Evolutionary conservation across 192 early-diverging fungal species (phyloP), one percentile per base, ranked within the genome.

Genomic region (Pilobolus umbonatus): DNA sequence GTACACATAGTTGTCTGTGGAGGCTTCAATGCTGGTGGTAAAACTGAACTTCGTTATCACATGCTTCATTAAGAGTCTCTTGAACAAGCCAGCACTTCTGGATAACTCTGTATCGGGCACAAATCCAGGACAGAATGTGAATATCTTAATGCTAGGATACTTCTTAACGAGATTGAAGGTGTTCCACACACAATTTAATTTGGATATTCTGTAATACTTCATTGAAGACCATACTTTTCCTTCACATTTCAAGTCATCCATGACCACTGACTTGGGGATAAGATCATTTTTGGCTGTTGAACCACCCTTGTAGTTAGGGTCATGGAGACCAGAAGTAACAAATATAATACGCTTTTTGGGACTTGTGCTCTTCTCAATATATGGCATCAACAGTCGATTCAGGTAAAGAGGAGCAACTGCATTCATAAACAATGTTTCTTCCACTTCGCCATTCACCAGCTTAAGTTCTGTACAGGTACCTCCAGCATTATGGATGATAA

Each of bases 71-170:
- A 50, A 2, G 26, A 65, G 24, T 32, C 36, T 46, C 19, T 42
- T 12, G 11, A 40, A 2, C 15, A 57, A 43, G 10, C 32, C 5
- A 25, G 54, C 50, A 29, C 52, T 40, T n/a, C 62, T 55, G 25
- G 46, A 35, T 21, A 65, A 32, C 12, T 19, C 55, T 5, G 62
- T 65, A n/a, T 46, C 50, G 26, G 62, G 62, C 9, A 65, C 62
- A 65, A 65, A 65, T 29, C 62, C 62, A 14, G 62, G 62, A 12
- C 62, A 65, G 30, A 65, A 47, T 0, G 47, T 30, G 42, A 46
- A 39, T 1, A 56, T 36, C 8, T 44, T n/a, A 17, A 64, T 46
- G 7, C 43, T 40, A 32, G 30, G 40, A n/a, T 52, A 36, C 11
- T 39, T 46, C 26, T 57, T 38, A 31, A 39, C 45, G 4, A 65